phyloP scores from a whole-genome alignment of 2,329 filamentous ascomycete genomes.

The Calonectria pseudoreteaudii region DNA sequence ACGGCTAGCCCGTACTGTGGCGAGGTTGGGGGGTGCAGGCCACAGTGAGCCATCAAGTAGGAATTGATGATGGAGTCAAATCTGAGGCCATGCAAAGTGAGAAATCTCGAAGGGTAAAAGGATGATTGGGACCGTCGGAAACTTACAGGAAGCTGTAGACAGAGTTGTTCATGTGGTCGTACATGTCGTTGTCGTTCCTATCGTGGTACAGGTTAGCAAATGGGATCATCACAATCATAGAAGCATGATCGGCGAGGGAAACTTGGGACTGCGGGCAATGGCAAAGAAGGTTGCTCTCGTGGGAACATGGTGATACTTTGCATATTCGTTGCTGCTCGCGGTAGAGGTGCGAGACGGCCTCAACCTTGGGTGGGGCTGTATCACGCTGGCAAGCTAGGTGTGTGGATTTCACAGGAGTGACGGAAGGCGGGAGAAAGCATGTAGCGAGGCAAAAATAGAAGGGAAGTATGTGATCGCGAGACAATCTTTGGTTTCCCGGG shows the following conservation, averaged over 20 bases:
- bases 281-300: background rate
- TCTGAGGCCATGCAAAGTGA: slow-evolving; percentile 49
- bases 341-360: background rate
- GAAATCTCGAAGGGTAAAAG: background rate
- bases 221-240: background rate
- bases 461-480: background rate
- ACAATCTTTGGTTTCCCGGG: background rate
- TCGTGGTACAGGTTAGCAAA: slow-evolving; percentile 30
- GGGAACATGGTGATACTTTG: background rate
- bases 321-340: background rate
- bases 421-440: background rate
- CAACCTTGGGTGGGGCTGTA: background rate
- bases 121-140: background rate
- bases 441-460: background rate
- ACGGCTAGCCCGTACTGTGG: slow-evolving; percentile 86
- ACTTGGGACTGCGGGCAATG: background rate
- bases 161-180: slow-evolving; percentile 91
- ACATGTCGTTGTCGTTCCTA: slow-evolving; percentile 96
- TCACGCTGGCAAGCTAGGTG: background rate
- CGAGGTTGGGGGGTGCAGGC: slow-evolving; percentile 76
- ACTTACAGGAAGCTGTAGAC: slow-evolving; percentile 82
- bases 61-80: slow-evolving; percentile 93
- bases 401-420: background rate
- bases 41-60: slow-evolving; percentile 85
- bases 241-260: background rate